Percentiles rank a stretch among this genome's conserved stretches.
These are phyloP conservation scores for Chaetomium globosum DNA, from an alignment of 2,329 filamentous ascomycete genomes.

Conservation along the genomic window DNA sequence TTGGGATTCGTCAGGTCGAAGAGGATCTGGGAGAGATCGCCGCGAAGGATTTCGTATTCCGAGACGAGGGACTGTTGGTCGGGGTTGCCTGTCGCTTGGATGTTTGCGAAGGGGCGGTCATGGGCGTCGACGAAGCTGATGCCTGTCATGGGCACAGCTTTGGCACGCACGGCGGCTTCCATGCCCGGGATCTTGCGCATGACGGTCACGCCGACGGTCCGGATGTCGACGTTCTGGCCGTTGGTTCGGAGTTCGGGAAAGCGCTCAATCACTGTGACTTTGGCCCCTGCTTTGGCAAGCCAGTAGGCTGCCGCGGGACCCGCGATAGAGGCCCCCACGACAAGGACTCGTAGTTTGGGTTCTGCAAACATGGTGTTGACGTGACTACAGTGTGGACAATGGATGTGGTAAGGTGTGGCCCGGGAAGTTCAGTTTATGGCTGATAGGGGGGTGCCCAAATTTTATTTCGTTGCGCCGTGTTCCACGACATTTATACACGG, in stretches of 20 bases:
- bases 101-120: conserved; percentile 8
- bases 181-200: conserved; percentile 15
- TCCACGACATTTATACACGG: neutral
- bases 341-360: conserved; percentile 6
- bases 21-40: conserved; percentile 12
- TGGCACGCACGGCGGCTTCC: conserved; percentile 10
- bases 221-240: conserved; percentile 18
- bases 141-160: conserved; percentile 1
- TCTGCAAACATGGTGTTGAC: neutral
- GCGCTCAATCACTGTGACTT: conserved; percentile 12
- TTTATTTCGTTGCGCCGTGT: no score
- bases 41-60: conserved; percentile 17
- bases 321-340: conserved; percentile 15
- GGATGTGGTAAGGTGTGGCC: no score
- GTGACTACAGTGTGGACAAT: no score
- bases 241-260: conserved; percentile 14
- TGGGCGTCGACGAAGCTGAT: conserved; percentile 16
- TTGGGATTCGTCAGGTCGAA: conserved; percentile 8
- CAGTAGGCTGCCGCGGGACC: conserved; percentile 14
- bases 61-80: conserved; percentile 18
- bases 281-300: conserved; percentile 10
- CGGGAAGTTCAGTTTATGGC: no score
- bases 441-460: no score
- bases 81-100: conserved; percentile 9
- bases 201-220: conserved; percentile 13